Evolutionary conservation across 352 stramenopile species (phyloP).

Genomic region (Globisporangium spinosum): DNA sequence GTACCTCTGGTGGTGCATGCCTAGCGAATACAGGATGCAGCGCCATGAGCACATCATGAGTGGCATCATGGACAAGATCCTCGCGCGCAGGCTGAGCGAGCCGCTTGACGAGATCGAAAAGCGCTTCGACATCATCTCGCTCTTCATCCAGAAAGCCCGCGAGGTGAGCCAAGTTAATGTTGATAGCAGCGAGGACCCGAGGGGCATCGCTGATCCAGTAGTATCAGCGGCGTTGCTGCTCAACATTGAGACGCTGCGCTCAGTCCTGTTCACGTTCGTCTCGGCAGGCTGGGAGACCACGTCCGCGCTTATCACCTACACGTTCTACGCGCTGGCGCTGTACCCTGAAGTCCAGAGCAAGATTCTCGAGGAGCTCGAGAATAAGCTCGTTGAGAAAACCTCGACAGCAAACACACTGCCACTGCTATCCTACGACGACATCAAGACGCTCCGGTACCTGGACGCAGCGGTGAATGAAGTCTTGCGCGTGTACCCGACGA

Average conservation of each 20-base stretch:
- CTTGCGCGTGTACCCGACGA: conserved; percentile 64
- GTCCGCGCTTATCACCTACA: conserved; percentile 3
- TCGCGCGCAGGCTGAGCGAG: conserved; percentile 34
- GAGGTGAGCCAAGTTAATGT: conserved; percentile 13
- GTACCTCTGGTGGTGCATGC: conserved; percentile 54
- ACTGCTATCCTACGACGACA: conserved; percentile 33
- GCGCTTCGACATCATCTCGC: conserved; percentile 42
- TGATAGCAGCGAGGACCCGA: background rate
- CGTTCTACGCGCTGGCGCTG: conserved; percentile 41
- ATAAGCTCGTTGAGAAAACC: background rate
- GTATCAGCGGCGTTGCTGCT: background rate
- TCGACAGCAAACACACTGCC: conserved; percentile 17
- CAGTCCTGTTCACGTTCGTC: conserved; percentile 74
- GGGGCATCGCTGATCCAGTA: no score
- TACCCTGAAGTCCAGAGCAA: conserved; percentile 50
- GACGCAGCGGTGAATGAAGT: conserved; percentile 67
- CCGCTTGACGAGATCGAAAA: conserved; percentile 22
- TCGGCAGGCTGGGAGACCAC: conserved; percentile 17
- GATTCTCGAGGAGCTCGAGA: conserved; percentile 41
- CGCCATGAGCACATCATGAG: conserved; percentile 22
- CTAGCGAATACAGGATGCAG: conserved; percentile 43
- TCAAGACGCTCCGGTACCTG: conserved; percentile 63
- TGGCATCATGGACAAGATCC: conserved; percentile 36
- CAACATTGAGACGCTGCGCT: conserved; percentile 38
- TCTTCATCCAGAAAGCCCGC: conserved; percentile 52